Base-by-base conservation (phyloP, 116 monocot genomes). In the Papilionanthe hybrid region DNA sequence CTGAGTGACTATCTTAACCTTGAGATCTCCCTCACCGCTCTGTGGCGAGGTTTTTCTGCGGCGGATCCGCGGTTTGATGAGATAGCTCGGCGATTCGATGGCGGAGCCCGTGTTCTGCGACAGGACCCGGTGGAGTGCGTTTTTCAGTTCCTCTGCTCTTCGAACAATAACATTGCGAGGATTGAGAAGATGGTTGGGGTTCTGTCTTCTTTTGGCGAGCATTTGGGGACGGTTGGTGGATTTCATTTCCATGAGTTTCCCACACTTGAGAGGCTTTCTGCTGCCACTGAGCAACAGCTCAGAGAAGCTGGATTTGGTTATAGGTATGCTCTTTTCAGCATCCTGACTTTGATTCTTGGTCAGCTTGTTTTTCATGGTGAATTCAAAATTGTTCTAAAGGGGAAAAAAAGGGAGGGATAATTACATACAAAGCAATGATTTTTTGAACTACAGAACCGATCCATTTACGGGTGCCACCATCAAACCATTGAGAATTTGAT, bases 101-200 rank as follows among this genome's bases (percentile, higher is more conserved):
- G 94, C 63, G 97, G 97, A 7, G 97, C 87, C 27, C 89, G 94
- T 1, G 91, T 98, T 77, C 86, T 98, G 18, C 82, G 91, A 83
- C 97, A 98, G 87, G 91, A 98, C 41, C 97, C 97, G 30, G 88
- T 91, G 75, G 97, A 98, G 86, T 98, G 97, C 83, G 76, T 93
- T 55, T 86, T 98, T 77, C 94, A 98, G 83, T 98, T 98, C 81
- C 79, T 98, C 41, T 98, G 97, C 83, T 94, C 94, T 27, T 98
- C 97, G 4, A 98, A 98, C 32, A 97, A 97, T 41, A 94, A 97
- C 77, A 97, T 97, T 32, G 82, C 48, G 63, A 85, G 97, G 84
- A 94, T 98, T 56, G 89, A 94, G 83, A 89, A 89, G 89, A 98
- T 98, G 97, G 97, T 98, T 19, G 82, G 80, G n/a, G 79, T 86